Conservation (phyloP, 306 rosid genomes). For the Coriaria nepalensis region DNA sequence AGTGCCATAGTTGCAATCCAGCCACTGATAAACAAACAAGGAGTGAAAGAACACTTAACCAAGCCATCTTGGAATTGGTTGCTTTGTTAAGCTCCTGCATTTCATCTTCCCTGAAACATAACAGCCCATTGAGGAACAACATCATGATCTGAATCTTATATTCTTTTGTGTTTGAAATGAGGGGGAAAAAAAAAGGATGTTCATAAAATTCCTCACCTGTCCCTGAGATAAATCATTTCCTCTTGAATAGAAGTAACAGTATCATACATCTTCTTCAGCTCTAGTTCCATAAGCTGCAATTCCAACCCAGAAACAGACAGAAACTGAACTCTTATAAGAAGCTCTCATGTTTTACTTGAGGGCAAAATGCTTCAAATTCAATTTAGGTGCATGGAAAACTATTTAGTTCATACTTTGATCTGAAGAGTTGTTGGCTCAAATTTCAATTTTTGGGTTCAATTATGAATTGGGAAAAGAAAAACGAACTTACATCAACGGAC, state of each 20-base stretch:
- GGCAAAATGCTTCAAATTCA: no score
- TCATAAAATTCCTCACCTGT: slow-evolving; percentile 32
- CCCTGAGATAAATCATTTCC: slow-evolving; percentile 73
- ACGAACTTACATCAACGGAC: slow-evolving; percentile 62
- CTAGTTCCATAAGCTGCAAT: slow-evolving; percentile 71
- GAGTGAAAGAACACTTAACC: slow-evolving; percentile 72
- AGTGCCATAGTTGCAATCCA: slow-evolving; percentile 75
- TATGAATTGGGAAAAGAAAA: not conserved
- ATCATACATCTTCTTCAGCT: slow-evolving; percentile 60
- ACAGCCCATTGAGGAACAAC: not conserved
- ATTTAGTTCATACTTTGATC: no score
- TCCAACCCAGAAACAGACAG: slow-evolving; percentile 1
- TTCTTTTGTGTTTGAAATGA: not conserved
- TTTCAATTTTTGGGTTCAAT: not conserved
- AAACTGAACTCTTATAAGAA: no score
- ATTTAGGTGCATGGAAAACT: no score
- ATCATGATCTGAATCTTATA: not conserved
- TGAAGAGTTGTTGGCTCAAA: no score
- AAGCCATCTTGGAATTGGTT: slow-evolving; percentile 61
- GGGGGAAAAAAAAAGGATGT: slow-evolving; percentile 3
- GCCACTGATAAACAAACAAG: slow-evolving; percentile 63
- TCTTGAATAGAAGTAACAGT: slow-evolving; percentile 61
- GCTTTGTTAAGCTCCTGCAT: slow-evolving; percentile 78
- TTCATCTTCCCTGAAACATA: slow-evolving; percentile 64
- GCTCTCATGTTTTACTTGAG: no score